These are phyloP conservation scores for Talaromyces sp. DNA, from an alignment of 2,329 filamentous ascomycete species.

Conservation along the genomic window DNA sequence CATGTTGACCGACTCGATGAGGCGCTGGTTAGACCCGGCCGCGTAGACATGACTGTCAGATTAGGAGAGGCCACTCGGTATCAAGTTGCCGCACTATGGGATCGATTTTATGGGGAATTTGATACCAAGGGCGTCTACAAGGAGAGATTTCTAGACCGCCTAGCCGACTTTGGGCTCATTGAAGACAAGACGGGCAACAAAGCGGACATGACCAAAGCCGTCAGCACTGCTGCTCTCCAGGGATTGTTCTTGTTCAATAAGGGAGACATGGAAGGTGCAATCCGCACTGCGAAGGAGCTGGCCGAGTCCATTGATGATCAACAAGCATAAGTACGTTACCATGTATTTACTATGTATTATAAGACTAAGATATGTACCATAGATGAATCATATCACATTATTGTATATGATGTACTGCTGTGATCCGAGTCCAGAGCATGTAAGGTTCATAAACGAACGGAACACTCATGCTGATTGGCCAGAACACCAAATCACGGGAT, in stretches of 20 bases:
- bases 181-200: constrained; percentile 53
- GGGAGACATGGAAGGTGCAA: constrained; percentile 80
- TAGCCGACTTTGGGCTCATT: constrained; percentile 69
- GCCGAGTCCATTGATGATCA: constrained; percentile 31
- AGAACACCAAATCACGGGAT: background rate
- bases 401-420: background rate
- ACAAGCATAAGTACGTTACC: background rate
- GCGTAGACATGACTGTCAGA: constrained; percentile 88
- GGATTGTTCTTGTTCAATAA: constrained; percentile 96
- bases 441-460: background rate
- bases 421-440: background rate
- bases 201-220: constrained; percentile 49
- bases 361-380: background rate
- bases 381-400: background rate
- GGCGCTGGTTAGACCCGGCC: constrained; percentile 82
- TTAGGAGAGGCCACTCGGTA: constrained; percentile 83
- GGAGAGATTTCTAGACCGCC: constrained; percentile 65
- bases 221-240: constrained; percentile 89
- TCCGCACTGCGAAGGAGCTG: constrained; percentile 65
- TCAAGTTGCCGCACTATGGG: constrained; percentile 86
- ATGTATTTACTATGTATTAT: background rate
- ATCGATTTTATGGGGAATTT: constrained; percentile 86
- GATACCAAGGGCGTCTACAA: constrained; percentile 63
- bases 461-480: background rate
- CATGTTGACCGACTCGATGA: constrained; percentile 86